A percentile compares a stretch with the other conserved stretches of the same genome.
Evolutionary conservation across 2,329 filamentous ascomycete species (phyloP).

Genomic region (Venturia effusa): DNA sequence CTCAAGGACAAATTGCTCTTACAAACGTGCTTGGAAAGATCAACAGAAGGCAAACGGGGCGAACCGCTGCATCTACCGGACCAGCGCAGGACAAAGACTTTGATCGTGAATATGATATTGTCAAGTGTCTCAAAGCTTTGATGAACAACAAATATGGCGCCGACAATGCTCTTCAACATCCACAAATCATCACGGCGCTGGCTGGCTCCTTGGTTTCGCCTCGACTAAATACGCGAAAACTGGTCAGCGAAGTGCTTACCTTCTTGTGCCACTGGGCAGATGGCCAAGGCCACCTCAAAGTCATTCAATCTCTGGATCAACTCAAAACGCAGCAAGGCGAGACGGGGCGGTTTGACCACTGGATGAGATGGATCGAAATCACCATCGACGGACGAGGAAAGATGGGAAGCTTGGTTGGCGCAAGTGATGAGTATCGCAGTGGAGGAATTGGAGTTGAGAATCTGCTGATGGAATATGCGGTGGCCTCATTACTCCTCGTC

Average conservation of each 20-base stretch:
- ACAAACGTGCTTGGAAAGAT: slow-evolving; percentile 90
- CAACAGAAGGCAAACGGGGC: slow-evolving; percentile 71
- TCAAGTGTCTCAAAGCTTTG: slow-evolving; percentile 91
- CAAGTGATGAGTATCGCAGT: slow-evolving; percentile 89
- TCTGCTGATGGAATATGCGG: slow-evolving; percentile 95
- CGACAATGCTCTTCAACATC: slow-evolving; percentile 84
- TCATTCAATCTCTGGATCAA: slow-evolving; percentile 84
- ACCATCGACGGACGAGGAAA: slow-evolving; percentile 94
- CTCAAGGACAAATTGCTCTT: slow-evolving; percentile 90
- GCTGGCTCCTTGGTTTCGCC: slow-evolving; percentile 80
- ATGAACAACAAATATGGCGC: slow-evolving; percentile 99
- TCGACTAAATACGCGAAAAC: slow-evolving; percentile 79
- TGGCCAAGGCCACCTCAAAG: slow-evolving; percentile 81
- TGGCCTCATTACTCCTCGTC: slow-evolving; percentile 86
- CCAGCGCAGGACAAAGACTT: slow-evolving; percentile 62
- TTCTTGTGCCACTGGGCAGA: slow-evolving; percentile 93
- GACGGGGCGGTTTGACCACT: slow-evolving; percentile 91
- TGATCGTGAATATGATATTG: slow-evolving; percentile 90
- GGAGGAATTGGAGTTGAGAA: slow-evolving; percentile 99
- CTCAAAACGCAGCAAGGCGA: slow-evolving; percentile 82
- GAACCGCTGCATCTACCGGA: slow-evolving; percentile 47
- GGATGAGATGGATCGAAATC: slow-evolving; percentile 97
- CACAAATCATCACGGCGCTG: slow-evolving; percentile 80
- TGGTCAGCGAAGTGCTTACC: slow-evolving; percentile 91
- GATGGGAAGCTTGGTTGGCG: slow-evolving; percentile 95